A percentile compares a stretch with the other conserved stretches of the same genome.
Evolutionary conservation across 441 rosid genomes (phyloP).

Genomic region (Gossypium gossypioides): DNA sequence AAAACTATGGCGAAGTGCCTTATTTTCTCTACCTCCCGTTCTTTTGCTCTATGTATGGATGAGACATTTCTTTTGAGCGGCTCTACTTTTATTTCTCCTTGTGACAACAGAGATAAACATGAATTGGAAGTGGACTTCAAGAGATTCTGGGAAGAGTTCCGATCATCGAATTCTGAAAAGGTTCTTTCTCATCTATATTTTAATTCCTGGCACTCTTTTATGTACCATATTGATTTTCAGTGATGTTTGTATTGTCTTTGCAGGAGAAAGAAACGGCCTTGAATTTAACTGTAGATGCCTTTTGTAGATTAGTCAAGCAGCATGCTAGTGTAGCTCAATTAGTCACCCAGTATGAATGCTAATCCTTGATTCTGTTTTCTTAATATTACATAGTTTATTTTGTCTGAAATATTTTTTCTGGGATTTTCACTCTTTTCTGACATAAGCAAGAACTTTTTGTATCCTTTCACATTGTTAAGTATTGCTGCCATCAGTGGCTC

Average conservation of each 20-base stretch:
- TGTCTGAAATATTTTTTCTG: neutral
- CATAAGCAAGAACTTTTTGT: neutral
- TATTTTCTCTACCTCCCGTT: neutral
- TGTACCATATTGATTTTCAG: neutral
- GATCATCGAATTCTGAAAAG: conserved; percentile 94
- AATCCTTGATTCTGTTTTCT: neutral
- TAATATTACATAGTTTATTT: neutral
- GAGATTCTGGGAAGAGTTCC: conserved; percentile 98
- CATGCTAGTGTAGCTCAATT: conserved; percentile 88
- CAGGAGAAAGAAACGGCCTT: conserved; percentile 99
- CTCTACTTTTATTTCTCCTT: conserved; percentile 7
- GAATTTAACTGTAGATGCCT: conserved; percentile 75
- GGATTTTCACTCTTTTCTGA: neutral
- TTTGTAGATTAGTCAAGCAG: conserved; percentile 97
- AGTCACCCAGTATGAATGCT: conserved; percentile 63
- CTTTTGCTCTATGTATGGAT: neutral
- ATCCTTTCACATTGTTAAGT: neutral
- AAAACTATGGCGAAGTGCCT: neutral
- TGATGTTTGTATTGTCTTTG: conserved; percentile 23
- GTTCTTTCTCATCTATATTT: conserved; percentile 26
- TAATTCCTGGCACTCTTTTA: neutral
- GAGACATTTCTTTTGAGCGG: neutral
- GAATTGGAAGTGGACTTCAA: conserved; percentile 97
- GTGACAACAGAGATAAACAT: conserved; percentile 55
- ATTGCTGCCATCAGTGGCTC: neutral